A percentile compares a stretch with the other conserved stretches of the same genome.
These are phyloP conservation scores for Sanghuangporus baumii DNA, from an alignment of 1,284 basidiomycete genomes.

Conservation along the genomic window DNA sequence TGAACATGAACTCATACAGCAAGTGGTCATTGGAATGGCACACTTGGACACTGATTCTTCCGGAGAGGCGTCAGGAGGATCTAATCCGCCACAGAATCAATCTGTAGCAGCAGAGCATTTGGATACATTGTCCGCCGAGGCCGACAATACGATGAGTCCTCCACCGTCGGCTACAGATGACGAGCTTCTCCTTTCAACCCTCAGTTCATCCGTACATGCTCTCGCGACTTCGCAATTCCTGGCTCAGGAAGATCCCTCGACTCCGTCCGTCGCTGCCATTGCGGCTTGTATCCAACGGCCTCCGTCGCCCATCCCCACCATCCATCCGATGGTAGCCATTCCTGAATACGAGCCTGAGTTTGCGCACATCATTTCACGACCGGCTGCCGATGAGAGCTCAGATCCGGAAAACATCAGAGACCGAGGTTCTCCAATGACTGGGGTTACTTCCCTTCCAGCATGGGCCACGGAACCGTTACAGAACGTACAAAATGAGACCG, in stretches of 20 bases:
- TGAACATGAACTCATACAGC: slow-evolving; percentile 74
- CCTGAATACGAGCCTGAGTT: slow-evolving; percentile 8
- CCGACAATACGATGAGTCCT: neutral
- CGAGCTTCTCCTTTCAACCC: slow-evolving; percentile 7
- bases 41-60: slow-evolving; percentile 51
- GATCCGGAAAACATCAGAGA: neutral
- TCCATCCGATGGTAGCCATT: neutral
- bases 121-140: neutral
- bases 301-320: slow-evolving; percentile 12
- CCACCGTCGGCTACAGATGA: slow-evolving; percentile 14
- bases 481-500: neutral
- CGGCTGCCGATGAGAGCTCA: neutral
- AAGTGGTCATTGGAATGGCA: slow-evolving; percentile 86
- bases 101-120: neutral
- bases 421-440: neutral
- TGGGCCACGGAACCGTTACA: neutral
- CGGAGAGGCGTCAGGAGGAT: slow-evolving; percentile 24
- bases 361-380: neutral
- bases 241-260: slow-evolving; percentile 6
- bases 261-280: neutral
- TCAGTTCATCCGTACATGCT: slow-evolving; percentile 6
- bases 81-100: slow-evolving; percentile 29
- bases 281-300: slow-evolving; percentile 13
- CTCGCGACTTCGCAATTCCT: slow-evolving; percentile 14
- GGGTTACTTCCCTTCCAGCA: neutral